A percentile compares a stretch with the other conserved stretches of the same genome.
phyloP scores from a whole-genome alignment of 2,329 filamentous ascomycete species.

The Fusarium duplospermum region DNA sequence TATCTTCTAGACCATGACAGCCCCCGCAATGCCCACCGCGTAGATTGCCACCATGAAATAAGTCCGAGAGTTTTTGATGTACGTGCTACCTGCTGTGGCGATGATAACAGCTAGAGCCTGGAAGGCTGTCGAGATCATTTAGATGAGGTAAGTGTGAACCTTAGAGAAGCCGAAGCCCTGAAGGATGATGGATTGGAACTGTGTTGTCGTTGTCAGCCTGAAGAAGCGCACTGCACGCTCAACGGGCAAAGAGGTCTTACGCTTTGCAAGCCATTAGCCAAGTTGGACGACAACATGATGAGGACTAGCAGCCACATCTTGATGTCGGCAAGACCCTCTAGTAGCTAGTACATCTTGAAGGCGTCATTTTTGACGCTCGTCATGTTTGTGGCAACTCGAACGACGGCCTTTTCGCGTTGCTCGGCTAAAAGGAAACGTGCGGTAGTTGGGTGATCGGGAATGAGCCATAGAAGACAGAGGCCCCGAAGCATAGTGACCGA shows the following conservation, averaged over 20 bases:
- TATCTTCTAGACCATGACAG: constrained; percentile 7
- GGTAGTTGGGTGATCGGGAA: not conserved
- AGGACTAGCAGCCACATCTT: not conserved
- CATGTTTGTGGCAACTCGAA: not conserved
- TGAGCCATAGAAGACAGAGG: constrained; percentile 29
- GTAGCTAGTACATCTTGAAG: not conserved
- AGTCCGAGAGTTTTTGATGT: constrained; percentile 40
- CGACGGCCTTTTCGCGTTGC: not conserved
- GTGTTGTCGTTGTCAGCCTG: not conserved
- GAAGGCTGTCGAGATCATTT: constrained; percentile 28
- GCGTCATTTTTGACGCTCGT: not conserved
- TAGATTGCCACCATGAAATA: constrained; percentile 43
- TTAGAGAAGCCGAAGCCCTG: constrained; percentile 41
- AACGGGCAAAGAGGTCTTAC: not conserved
- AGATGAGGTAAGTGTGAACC: constrained; percentile 35
- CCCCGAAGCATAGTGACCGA: constrained; percentile 29
- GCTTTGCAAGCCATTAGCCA: not conserved
- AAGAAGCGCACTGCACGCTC: not conserved
- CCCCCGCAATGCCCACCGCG: constrained; percentile 28
- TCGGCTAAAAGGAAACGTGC: not conserved
- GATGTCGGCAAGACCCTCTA: not conserved
- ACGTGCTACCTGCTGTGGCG: constrained; percentile 35
- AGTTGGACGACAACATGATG: not conserved
- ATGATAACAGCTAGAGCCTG: constrained; percentile 41
- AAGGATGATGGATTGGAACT: constrained; percentile 44